Conservation (phyloP, 1,284 basidiomycete species). For the Microbotryum scabiosae region DNA sequence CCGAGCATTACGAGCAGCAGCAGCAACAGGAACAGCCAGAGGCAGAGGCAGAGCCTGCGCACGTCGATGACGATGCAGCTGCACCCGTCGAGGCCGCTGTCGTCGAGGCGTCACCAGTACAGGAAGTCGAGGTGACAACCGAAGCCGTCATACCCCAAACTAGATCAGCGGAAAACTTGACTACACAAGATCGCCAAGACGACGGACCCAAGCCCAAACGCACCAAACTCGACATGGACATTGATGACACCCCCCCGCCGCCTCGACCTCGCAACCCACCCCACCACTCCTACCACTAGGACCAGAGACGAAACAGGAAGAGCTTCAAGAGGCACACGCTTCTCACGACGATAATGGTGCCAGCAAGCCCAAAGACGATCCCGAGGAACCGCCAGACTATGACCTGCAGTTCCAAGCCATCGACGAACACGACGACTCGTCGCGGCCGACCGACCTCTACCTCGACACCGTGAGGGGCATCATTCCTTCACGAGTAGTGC, state of each 20-base stretch:
- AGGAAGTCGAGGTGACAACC: background rate
- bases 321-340: background rate
- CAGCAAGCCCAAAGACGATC: conserved; percentile 39
- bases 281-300: background rate
- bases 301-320: background rate
- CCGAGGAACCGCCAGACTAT: conserved; percentile 23
- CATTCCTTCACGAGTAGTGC: too few relatives aligned
- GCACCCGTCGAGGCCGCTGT: background rate
- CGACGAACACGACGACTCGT: background rate
- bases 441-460: conserved; percentile 62
- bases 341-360: background rate
- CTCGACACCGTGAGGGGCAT: conserved; percentile 71
- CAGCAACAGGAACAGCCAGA: background rate
- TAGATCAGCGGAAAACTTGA: background rate
- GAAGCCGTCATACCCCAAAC: too few relatives aligned
- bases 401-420: conserved; percentile 41
- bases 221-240: background rate
- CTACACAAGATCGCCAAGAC: background rate
- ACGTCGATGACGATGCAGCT: background rate
- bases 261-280: background rate
- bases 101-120: background rate
- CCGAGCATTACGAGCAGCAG: conserved; percentile 3
- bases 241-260: background rate
- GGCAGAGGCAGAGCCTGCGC: background rate
- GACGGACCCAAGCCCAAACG: conserved; percentile 13